Conservation (phyloP, 2,329 filamentous ascomycete genomes). For the Magnaporthiopsis poae region DNA sequence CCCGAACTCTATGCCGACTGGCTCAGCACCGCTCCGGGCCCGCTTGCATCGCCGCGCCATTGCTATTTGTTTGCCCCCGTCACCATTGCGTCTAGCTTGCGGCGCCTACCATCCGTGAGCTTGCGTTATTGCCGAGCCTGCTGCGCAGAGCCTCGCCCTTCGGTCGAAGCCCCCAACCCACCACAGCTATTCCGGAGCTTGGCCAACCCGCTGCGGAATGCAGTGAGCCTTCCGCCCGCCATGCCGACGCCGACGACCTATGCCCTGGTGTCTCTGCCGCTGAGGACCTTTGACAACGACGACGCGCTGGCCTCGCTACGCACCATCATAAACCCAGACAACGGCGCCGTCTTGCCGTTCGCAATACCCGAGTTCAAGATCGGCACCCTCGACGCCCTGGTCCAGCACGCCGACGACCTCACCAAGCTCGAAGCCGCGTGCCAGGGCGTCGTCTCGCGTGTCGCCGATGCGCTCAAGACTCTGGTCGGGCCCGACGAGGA, state of each 20-base stretch:
- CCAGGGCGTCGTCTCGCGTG: conserved; percentile 74
- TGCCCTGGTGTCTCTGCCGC: conserved; percentile 80
- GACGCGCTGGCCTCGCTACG: conserved; percentile 72
- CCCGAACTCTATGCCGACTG: background rate
- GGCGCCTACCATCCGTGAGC: background rate
- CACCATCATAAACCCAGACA: conserved; percentile 61
- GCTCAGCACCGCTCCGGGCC: background rate
- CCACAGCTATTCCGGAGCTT: background rate
- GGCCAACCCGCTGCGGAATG: conserved; percentile 11
- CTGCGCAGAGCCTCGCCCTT: background rate
- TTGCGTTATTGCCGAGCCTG: conserved; percentile 1
- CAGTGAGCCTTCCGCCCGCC: conserved; percentile 12
- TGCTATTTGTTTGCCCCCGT: background rate
- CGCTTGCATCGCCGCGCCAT: background rate
- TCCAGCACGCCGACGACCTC: conserved; percentile 92
- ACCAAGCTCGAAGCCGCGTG: conserved; percentile 75
- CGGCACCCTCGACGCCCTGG: conserved; percentile 84
- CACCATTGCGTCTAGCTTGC: no score
- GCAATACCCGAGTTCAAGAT: conserved; percentile 92
- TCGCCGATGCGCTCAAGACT: conserved; percentile 72
- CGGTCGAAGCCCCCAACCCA: background rate
- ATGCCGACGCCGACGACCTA: conserved; percentile 53
- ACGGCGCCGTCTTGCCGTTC: conserved; percentile 68
- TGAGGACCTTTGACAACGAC: conserved; percentile 74
- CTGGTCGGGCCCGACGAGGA: conserved; percentile 78